Percentiles rank a stretch among this genome's conserved stretches.
phyloP scores from a whole-genome alignment of 495 filamentous ascomycete genomes.

The Penicillium canescens region DNA sequence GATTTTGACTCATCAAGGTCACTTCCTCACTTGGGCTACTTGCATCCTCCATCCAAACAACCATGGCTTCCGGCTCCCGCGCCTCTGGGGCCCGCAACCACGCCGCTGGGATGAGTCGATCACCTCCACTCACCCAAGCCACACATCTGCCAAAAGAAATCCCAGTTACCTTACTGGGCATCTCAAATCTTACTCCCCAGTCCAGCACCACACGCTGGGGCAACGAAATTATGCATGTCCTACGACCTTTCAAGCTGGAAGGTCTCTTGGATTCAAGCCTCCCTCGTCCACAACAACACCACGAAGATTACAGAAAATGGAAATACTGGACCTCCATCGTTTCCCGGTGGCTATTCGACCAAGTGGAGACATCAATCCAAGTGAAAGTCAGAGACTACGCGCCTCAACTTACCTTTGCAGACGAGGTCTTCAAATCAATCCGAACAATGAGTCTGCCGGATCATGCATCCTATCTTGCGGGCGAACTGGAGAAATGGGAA shows the following conservation, averaged over 20 bases:
- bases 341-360: neutral
- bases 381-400: neutral
- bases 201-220: constrained; percentile 1
- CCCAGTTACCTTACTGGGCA: neutral
- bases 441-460: neutral
- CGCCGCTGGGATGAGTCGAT: no score
- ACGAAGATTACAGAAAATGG: neutral
- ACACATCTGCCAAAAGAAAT: neutral
- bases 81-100: no score
- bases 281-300: neutral
- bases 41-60: neutral
- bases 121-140: neutral
- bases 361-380: neutral
- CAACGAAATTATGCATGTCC: neutral
- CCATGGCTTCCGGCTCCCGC: neutral
- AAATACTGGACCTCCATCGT: constrained; percentile 1
- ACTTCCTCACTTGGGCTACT: no score
- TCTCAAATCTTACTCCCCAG: constrained; percentile 1
- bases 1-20: no score
- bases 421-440: neutral
- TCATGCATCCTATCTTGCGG: neutral
- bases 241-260: neutral
- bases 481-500: neutral
- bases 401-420: neutral
- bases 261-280: neutral